Base-by-base conservation (phyloP, 108 stramenopile genomes). In the Skeletonema costatum region DNA sequence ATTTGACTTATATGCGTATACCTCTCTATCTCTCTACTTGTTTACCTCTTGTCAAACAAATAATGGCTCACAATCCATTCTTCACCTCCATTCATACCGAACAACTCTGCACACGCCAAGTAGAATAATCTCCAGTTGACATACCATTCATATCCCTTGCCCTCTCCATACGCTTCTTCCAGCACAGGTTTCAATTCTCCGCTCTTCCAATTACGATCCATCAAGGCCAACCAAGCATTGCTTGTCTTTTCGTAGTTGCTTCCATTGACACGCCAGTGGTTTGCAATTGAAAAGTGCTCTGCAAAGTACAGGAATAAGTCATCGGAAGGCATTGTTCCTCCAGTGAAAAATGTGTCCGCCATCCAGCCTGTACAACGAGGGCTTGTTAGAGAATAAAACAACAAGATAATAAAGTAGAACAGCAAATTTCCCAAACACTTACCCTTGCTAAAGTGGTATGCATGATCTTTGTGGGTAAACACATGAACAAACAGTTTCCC, bases 41-140 rank as follows among this genome's bases (percentile, higher is more conserved):
- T n/a, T n/a, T 75, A 70, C 64, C 82, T 53, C 50, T 72, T 86
- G 41, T 85, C 78, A 76, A 97, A 95, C 70, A 95, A 83, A 75
- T 97, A 97, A 77, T 92, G 94, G 41, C 80, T 81, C 30, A 97
- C 94, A 68, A 90, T 90, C 91, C 90, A 98, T 75, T 97, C 93
- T 61, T 97, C 82, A 29, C 99, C 99, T 33, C 87, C 82, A 64
- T 87, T 76, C 71, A 87, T 87, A 42, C 85, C 94, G 84, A 95
- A 99, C 65, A 97, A 79, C 75, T 99, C 99, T 8, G 97, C 97
- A 75, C 97, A 97, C 9, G 95, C 96, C 76, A 99, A 77, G 78
- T 96, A 99, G 82, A 99, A 99, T 32, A 97, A 72, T 60, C 99
- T 83, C 99, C 99, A 99, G 64, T 96, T 90, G 56, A 97, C 89